A percentile compares a stretch with the other conserved stretches of the same genome.
phyloP scores from a whole-genome alignment of 345 rosid genomes.

The Raphanus raphanistrum region DNA sequence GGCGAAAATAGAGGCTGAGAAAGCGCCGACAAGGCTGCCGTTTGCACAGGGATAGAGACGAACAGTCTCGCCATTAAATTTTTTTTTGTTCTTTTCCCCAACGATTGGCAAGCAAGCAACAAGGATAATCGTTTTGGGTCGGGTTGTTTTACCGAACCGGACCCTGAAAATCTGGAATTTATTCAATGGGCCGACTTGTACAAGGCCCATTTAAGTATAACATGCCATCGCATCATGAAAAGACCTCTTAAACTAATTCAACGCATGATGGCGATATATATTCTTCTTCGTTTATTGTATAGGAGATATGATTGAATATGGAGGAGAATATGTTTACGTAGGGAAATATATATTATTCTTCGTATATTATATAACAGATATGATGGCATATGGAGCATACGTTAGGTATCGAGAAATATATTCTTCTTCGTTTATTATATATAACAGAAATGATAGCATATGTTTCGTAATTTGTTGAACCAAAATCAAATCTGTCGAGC shows the following conservation, averaged over 20 bases:
- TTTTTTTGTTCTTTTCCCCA: neutral
- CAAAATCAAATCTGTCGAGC: conserved; percentile 32
- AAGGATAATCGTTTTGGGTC: conserved; percentile 2
- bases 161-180: neutral
- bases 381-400: conserved; percentile 9
- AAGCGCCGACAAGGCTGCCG: conserved; percentile 17
- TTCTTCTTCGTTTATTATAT: conserved; percentile 23
- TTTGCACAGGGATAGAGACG: conserved; percentile 41
- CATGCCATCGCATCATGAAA: neutral
- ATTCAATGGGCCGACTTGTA: neutral
- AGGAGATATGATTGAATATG: conserved; percentile 8
- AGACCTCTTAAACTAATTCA: neutral
- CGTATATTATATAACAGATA: conserved; percentile 24
- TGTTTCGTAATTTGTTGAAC: conserved; percentile 10
- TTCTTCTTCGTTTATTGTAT: conserved; percentile 26
- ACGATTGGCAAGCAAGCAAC: conserved; percentile 11
- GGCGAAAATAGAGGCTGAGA: conserved; percentile 9
- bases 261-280: conserved; percentile 3
- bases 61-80: conserved; percentile 50
- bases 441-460: neutral
- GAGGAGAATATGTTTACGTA: neutral
- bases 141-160: conserved; percentile 4
- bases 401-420: no score
- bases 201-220: neutral
- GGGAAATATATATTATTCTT: neutral